Evolutionary conservation across 2,329 filamentous ascomycete species (phyloP), one percentile per base, ranked within the genome.

Genomic region (Teratosphaeria pseudoeucalypti): DNA sequence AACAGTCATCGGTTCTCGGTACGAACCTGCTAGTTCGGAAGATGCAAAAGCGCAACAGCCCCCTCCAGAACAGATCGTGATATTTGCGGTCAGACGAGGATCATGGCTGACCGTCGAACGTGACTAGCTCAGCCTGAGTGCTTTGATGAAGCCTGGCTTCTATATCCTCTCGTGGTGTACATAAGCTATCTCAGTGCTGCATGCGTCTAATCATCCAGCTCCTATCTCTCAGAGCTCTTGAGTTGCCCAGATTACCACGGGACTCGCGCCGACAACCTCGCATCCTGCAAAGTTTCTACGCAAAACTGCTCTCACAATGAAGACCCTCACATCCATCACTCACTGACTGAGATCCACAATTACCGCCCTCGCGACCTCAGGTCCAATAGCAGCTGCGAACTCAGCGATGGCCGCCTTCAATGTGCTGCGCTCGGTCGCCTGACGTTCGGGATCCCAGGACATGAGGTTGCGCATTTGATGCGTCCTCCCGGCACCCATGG

Each of bases 341-440:
- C 16, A 49, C 43, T 49, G 43, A 23, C 43, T 49, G 16, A 87
- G 81, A 66, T 87, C 81, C 14, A 90, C 72, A 52, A 85, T 82
- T 19, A 88, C 75, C 57, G 79, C 75, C 23, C 72, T 74, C 53
- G 83, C 77, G 55, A 86, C 32, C 47, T 52, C 55, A 26, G 39
- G 43, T 70, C 52, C 86, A 49, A 53, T 37, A 5, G 58, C 34
- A 34, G 34, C 54, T 10, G 34, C 54, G 29, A 49, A 56, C 27
- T 60, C 86, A 1, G 84, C 86, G 60, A 91, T 79, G 39, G 80
- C 77, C 0, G 82, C 80, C 68, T 86, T 88, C 37, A 88, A 71
- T 37, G 75, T 73, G 54, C 81, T 78, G 1, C 74, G 27, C 52
- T 57, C 56, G 27, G n/a, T n/a, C 39, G 19, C 37, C 56, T 5